Evolutionary conservation across 169 alveolate genomes (phyloP), one percentile per base, ranked within the genome.

Genomic region (Eimeria maxima): DNA sequence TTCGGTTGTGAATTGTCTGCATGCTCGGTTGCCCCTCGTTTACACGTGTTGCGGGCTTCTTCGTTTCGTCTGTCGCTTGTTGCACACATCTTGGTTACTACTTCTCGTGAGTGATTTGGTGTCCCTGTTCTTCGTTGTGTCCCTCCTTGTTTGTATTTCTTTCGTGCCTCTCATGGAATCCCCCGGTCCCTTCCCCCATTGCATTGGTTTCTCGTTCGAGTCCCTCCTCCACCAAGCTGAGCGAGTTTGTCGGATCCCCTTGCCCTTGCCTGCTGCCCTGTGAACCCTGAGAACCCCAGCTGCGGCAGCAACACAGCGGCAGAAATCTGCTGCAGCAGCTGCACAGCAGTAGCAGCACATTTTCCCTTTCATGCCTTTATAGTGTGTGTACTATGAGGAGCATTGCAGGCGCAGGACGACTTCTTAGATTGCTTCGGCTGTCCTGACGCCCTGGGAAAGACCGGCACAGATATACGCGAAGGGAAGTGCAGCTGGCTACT

Each of bases 401-500:
- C 6, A 3, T 10, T 44, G 67, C 93, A 95, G 97, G 94, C 92
- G n/a, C 97, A 96, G 60, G 97, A 96, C 33, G 97, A 96, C 88
- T 69, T 74, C 83, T 88, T 96, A 90, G 97, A 96, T 81, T 90
- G 95, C 63, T 96, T 90, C 74, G 96, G 95, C 29, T 71, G 87
- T 45, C 96, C 96, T 0, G 89, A 74, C 69, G 78, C 88, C 55
- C 27, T 84, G 42, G 97, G 97, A 4, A 94, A 96, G 57, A 60
- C 93, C 57, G 97, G 97, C 50, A 96, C 94, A 27, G 97, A 96
- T 67, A 96, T 96, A 50, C 89, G 73, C 42, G 97, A 96, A 50
- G 84, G 90, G 44, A 96, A 96, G 57, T 96, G 97, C 95, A 88
- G 96, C 38, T 96, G 97, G 97, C 95, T 83, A 0, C 29, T 90